A percentile compares a stretch with the other conserved stretches of the same genome.
Evolutionary conservation across 139 green algal genomes (phyloP).

Genomic region (Haematococcus lacustris): DNA sequence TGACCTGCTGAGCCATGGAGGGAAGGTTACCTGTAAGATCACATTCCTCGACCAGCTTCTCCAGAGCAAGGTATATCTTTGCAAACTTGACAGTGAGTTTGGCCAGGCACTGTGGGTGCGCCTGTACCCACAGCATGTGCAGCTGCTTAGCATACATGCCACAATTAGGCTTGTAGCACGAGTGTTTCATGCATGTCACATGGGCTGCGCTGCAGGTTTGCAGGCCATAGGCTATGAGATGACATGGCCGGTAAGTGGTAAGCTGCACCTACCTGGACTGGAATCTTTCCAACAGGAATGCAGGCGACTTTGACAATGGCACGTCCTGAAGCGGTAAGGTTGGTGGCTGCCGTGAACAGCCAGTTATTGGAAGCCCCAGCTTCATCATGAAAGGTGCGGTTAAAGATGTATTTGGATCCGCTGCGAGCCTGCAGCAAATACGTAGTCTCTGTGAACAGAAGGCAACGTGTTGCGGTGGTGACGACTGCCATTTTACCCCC

Average conservation of each 20-base stretch:
- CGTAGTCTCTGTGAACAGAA: background rate
- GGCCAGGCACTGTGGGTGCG: slow-evolving; percentile 3
- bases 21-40: slow-evolving; percentile 17
- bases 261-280: slow-evolving; percentile 3
- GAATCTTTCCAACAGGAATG: slow-evolving; percentile 27
- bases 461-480: background rate
- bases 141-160: too few species aligned
- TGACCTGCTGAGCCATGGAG: background rate
- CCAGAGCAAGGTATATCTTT: slow-evolving; percentile 26
- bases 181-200: too few species aligned
- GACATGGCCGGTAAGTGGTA: too few species aligned
- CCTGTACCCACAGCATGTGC: background rate
- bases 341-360: slow-evolving; percentile 29
- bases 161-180: too few species aligned
- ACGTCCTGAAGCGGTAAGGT: slow-evolving; percentile 5
- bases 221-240: too few species aligned
- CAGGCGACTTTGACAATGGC: slow-evolving; percentile 36
- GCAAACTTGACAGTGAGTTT: slow-evolving; percentile 15
- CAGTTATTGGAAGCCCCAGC: slow-evolving; percentile 27
- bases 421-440: slow-evolving; percentile 9
- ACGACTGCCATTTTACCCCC: background rate
- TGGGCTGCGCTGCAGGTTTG: too few species aligned
- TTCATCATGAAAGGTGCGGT: slow-evolving; percentile 25
- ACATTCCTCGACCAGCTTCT: slow-evolving; percentile 29
- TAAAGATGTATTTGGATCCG: slow-evolving; percentile 23